Evolutionary conservation across 768 basidiomycete species (phyloP).

Genomic region (Lepiota venenata): DNA sequence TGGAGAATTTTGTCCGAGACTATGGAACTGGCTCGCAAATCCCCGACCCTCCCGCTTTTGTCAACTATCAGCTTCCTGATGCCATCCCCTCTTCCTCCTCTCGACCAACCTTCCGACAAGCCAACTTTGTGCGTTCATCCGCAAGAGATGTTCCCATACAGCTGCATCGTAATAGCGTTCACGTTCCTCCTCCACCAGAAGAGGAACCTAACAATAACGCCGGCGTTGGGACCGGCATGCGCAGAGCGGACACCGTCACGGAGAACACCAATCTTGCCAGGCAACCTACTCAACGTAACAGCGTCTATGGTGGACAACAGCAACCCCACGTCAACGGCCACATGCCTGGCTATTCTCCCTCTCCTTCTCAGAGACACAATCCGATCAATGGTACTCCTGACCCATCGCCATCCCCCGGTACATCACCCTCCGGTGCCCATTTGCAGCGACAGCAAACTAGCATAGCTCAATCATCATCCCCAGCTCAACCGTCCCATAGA

Average conservation of each 20-base stretch:
- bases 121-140: conserved; percentile 48
- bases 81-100: conserved; percentile 58
- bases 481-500: conserved; percentile 21
- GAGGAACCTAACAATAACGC: conserved; percentile 56
- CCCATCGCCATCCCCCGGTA: conserved; percentile 15
- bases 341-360: conserved; percentile 3
- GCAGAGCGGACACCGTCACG: conserved; percentile 32
- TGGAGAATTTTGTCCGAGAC: conserved; percentile 84
- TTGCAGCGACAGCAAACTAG: conserved; percentile 22
- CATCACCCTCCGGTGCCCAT: conserved; percentile 19
- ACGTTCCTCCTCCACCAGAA: conserved; percentile 27
- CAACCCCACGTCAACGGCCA: conserved; percentile 30
- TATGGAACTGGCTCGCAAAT: conserved; percentile 89
- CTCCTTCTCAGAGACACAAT: conserved; percentile 8
- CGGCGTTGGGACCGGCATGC: conserved; percentile 64
- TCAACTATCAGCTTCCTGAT: conserved; percentile 73
- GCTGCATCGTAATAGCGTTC: conserved; percentile 8
- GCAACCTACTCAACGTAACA: conserved; percentile 29
- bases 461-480: conserved; percentile 17
- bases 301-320: conserved; percentile 12
- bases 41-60: conserved; percentile 83
- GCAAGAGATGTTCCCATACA: conserved; percentile 32
- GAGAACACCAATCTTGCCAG: conserved; percentile 23
- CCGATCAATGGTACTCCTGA: conserved; percentile 10
- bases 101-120: conserved; percentile 52